These are phyloP conservation scores for Castanea sativa DNA, from an alignment of 306 rosid genomes.

Conservation along the genomic window DNA sequence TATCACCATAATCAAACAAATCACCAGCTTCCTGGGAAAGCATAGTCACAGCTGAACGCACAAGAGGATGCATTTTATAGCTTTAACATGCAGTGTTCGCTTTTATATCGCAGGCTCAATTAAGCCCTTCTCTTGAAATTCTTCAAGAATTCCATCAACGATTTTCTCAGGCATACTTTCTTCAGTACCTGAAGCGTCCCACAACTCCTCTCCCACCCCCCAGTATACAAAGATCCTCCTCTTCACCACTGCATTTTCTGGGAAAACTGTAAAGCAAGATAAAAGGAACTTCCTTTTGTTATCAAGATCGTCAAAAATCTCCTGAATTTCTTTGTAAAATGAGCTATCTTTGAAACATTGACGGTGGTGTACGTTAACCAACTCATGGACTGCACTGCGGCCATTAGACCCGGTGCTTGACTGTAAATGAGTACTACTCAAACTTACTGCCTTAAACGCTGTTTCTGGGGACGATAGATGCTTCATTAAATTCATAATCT, in stretches of 20 bases:
- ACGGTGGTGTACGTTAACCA: too few relatives aligned
- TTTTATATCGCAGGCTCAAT: background rate
- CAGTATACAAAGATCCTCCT: constrained; percentile 22
- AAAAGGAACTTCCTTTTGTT: background rate
- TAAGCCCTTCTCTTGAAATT: constrained; percentile 16
- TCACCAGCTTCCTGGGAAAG: background rate
- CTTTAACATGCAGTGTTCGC: background rate
- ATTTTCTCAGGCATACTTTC: background rate
- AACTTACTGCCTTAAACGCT: too few relatives aligned
- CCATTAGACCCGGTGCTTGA: too few relatives aligned
- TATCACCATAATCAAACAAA: constrained; percentile 11
- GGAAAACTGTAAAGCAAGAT: background rate
- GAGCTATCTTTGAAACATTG: fast-evolving
- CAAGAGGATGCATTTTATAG: constrained; percentile 21
- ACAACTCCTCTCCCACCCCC: constrained; percentile 30
- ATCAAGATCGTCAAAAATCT: fast-evolving
- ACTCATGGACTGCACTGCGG: too few relatives aligned
- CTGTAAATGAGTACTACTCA: too few relatives aligned
- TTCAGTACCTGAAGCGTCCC: background rate
- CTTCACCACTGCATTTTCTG: constrained; percentile 27
- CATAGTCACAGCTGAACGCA: constrained; percentile 25
- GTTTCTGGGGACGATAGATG: too few relatives aligned
- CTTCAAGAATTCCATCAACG: background rate
- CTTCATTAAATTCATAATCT: too few relatives aligned
- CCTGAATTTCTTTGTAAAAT: too few relatives aligned